These are phyloP conservation scores for Neophaeococcomyces aloes DNA, from an alignment of 2,329 filamentous ascomycete genomes.

Conservation along the genomic window DNA sequence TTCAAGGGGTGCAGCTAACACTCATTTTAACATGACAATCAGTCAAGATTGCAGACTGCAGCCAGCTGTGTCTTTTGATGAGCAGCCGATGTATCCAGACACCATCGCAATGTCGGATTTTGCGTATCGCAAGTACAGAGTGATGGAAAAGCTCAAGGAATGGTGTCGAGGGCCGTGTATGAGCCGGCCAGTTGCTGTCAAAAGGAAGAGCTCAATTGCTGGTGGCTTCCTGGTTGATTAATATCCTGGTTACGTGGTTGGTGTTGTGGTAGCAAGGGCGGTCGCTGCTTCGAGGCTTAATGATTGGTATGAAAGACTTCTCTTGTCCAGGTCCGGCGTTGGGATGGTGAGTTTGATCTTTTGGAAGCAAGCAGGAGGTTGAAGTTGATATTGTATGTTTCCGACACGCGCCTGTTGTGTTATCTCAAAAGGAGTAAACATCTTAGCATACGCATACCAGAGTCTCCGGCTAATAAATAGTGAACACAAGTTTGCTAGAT, in stretches of 20 bases:
- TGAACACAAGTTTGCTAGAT: no score
- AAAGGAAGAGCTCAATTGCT: constrained; percentile 10
- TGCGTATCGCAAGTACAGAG: constrained; percentile 19
- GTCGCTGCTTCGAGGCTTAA: no score
- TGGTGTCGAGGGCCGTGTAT: constrained; percentile 20
- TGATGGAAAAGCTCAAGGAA: constrained; percentile 18
- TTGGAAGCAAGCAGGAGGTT: no score
- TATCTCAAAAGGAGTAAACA: no score
- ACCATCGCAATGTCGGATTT: constrained; percentile 20
- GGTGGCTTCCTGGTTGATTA: no score
- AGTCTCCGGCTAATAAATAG: no score
- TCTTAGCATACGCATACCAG: no score
- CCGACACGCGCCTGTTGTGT: no score
- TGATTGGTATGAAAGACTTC: no score
- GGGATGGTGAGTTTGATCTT: no score
- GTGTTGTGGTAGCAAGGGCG: background rate
- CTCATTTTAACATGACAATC: background rate
- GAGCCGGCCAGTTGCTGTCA: constrained; percentile 10
- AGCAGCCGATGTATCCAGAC: constrained; percentile 9
- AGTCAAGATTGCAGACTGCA: constrained; percentile 12
- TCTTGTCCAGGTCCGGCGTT: no score
- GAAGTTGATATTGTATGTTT: no score
- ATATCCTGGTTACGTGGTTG: background rate
- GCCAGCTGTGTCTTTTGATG: constrained; percentile 10
- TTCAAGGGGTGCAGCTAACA: constrained; percentile 11